A percentile compares a stretch with the other conserved stretches of the same genome.
phyloP scores from a whole-genome alignment of 768 basidiomycete genomes.

The Termitomyces sp. region DNA sequence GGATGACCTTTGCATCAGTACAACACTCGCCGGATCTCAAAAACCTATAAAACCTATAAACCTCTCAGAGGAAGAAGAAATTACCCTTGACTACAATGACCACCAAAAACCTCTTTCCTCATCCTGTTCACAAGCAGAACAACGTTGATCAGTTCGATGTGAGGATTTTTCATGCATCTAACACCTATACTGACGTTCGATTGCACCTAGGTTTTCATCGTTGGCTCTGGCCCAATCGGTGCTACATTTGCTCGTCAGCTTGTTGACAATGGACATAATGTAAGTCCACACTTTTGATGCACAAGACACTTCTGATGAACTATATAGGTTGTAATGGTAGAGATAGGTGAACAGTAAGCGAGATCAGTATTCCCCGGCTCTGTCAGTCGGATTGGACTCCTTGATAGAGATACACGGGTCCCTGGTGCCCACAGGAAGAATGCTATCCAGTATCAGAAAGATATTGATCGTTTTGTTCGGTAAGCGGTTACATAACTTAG shows the following conservation, averaged over 20 bases:
- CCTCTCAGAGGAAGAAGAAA: too few species aligned
- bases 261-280: neutral
- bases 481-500: neutral
- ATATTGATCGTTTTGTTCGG: slow-evolving; percentile 24
- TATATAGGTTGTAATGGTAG: neutral
- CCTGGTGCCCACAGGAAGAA: slow-evolving; percentile 24
- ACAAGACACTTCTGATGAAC: neutral
- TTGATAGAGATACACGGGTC: neutral
- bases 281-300: neutral
- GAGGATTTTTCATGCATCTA: neutral
- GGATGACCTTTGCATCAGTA: too few species aligned
- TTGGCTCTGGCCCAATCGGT: neutral
- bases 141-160: neutral
- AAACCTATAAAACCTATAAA: too few species aligned
- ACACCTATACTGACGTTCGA: neutral
- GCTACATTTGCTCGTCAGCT: neutral
- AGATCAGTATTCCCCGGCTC: neutral
- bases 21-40: too few species aligned
- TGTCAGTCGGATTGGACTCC: neutral
- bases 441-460: slow-evolving; percentile 25
- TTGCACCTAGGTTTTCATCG: neutral
- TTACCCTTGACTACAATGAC: too few species aligned
- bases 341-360: neutral
- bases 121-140: neutral
- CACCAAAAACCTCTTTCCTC: neutral